Conservation (phyloP, 2,329 filamentous ascomycete genomes). For the Ophiostoma montium region DNA sequence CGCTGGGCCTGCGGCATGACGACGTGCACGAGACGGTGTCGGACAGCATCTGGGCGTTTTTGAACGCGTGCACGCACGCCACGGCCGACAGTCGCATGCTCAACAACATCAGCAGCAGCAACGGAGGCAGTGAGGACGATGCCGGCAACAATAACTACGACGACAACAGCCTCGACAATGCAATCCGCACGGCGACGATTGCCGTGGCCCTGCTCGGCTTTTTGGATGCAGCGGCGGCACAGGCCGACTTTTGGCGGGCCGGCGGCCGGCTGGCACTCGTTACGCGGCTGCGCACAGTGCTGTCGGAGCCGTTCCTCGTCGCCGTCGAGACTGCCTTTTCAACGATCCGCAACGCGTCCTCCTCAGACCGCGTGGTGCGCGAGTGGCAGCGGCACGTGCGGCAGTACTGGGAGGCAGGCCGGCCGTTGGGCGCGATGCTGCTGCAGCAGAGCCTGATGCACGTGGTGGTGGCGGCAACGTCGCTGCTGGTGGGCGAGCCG, state of each 20-base stretch:
- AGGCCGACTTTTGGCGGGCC: conserved; percentile 68
- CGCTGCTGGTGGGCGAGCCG: conserved; percentile 53
- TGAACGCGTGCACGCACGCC: conserved; percentile 53
- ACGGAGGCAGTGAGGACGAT: conserved; percentile 22
- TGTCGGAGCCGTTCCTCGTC: conserved; percentile 76
- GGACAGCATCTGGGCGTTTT: conserved; percentile 54
- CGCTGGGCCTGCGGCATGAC: conserved; percentile 59
- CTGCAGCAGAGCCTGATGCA: conserved; percentile 80
- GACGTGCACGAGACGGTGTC: conserved; percentile 52
- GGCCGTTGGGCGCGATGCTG: conserved; percentile 81
- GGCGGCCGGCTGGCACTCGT: conserved; percentile 62
- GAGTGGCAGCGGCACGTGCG: conserved; percentile 82
- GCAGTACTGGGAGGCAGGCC: conserved; percentile 65
- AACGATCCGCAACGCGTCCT: conserved; percentile 68
- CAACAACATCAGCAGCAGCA: conserved; percentile 1
- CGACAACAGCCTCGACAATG: conserved; percentile 49
- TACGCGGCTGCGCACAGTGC: conserved; percentile 52
- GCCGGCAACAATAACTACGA: conserved; percentile 42
- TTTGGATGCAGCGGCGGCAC: conserved; percentile 63
- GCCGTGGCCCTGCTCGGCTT: conserved; percentile 83
- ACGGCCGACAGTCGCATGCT: conserved; percentile 29
- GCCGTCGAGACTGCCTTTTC: conserved; percentile 83
- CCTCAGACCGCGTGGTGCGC: conserved; percentile 48
- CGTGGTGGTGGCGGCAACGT: conserved; percentile 65
- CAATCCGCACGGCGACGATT: conserved; percentile 57